phyloP scores from a whole-genome alignment of 768 basidiomycete genomes.

The Trametes cinnabarina region DNA sequence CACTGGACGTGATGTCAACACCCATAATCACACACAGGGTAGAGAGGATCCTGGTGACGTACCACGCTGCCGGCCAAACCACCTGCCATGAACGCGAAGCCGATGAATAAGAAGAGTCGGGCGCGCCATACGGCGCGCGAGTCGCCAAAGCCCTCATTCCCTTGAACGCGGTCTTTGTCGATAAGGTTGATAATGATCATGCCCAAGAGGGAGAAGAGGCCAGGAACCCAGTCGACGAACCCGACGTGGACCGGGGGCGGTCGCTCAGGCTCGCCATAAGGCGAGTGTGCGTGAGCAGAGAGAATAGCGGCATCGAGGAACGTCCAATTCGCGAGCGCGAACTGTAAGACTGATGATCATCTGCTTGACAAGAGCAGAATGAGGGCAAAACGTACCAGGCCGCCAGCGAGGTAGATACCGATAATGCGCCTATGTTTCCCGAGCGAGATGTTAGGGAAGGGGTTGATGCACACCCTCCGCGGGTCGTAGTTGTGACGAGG shows the following conservation, averaged over 20 bases:
- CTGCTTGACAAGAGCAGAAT: background rate
- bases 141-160: conserved; percentile 79
- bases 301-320: conserved; percentile 92
- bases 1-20: conserved; percentile 47
- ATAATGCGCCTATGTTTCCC: conserved; percentile 77
- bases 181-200: conserved; percentile 92
- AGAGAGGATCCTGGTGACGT: conserved; percentile 34
- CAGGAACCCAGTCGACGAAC: conserved; percentile 98
- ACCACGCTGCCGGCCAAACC: conserved; percentile 97
- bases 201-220: conserved; percentile 88
- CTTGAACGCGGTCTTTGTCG: conserved; percentile 86
- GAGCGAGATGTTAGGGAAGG: conserved; percentile 73
- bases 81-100: conserved; percentile 96
- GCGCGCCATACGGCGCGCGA: conserved; percentile 89
- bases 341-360: conserved; percentile 46
- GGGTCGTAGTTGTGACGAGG: conserved; percentile 81
- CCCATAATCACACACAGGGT: background rate
- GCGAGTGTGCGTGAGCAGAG: conserved; percentile 80
- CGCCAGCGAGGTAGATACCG: conserved; percentile 90
- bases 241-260: conserved; percentile 76
- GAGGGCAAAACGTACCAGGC: conserved; percentile 62
- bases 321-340: conserved; percentile 92
- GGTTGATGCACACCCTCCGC: conserved; percentile 81
- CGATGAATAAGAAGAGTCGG: conserved; percentile 85
- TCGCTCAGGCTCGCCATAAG: conserved; percentile 66